Base-by-base conservation (phyloP, 2,329 filamentous ascomycete genomes). In the Albifimbria verrucaria region DNA sequence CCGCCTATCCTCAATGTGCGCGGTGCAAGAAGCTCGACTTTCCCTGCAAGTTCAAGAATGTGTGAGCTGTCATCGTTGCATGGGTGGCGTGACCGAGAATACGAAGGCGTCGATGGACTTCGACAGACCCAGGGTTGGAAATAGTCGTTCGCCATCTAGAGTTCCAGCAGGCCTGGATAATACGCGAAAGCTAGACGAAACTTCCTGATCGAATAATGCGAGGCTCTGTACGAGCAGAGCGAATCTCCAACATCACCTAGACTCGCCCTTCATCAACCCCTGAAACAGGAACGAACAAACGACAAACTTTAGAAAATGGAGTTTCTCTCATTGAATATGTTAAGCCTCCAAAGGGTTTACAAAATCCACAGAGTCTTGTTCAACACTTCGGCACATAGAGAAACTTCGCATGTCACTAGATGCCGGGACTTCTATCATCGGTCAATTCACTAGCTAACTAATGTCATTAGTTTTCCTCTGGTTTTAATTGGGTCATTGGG, bases 21-120 rank as follows among this genome's bases (percentile, higher is more conserved):
- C 92, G 96, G 72, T 97, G 92, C 68, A 88, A 94, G 67, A 96
- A 96, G 73, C 93, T 93, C 65, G 90, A 92, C 52, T 82, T 90
- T 48, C 78, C 88, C 18, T 96, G 92, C 81, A 87, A 87, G 71
- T 92, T 91, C 65, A 89, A 90, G 72, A 90, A 89, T 72, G 89
- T 89, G 89, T 93, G 75, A 83, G 87, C 86, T 9, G 12, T n/a
- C n/a, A n/a, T 24, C 20, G 22, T 7, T 12, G 28, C 41, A 20
- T 49, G 25, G 20, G 24, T 36, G n/a, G 4, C n/a, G 32, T 60
- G 63, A 50, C 49, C 18, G 24, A 17, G 22, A 24, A 26, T 48
- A 32, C 51, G 23, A 42, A 39, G 21, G 64, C 48, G 41, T 52
- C 58, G 15, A 59, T 52, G 44, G 9, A 4, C 25, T 42, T 47